Base-by-base conservation (phyloP, 2,329 filamentous ascomycete species). In the Davidsoniella neocaledoniae region DNA sequence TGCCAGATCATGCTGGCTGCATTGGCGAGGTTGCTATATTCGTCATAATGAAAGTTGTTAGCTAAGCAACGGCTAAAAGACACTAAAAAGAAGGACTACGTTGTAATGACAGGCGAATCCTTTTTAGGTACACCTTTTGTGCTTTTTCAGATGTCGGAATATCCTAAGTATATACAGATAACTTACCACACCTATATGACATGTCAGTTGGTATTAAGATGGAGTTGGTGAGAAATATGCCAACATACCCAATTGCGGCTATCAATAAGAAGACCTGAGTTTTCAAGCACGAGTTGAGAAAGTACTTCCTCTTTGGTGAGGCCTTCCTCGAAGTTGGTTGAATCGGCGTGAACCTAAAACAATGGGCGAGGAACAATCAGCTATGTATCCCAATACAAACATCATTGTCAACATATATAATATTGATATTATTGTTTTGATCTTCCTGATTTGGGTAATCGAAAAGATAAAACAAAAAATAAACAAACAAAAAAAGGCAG, bases 1-100 rank as follows among this genome's bases (percentile, higher is more conserved):
- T 91, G 82, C 81, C 83, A 90, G 55, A 90, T 69, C 25, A 90
- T 71, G 3, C 83, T 79, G 6, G 85, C 78, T 3, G 79, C 67
- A 61, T 90, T 91, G 56, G 84, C 71, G 44, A 87, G 73, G 63
- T 91, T 90, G 64, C 82, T 86, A 12, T 12, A 33, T 33, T 33
- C 12, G 12, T 33, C 29, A 33, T 33, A 33, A 33, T 3, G 8
- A 33, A 56, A 21, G 4, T 37, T 23, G 33, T 46, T 21, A 39
- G 33, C 33, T 19, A 21, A 37, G 39, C n/a, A 25, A 16, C 12
- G 12, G 12, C 29, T 33, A 33, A 10, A 33, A 12, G 8, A 33
- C 29, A n/a, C 29, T 33, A 33, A 33, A 33, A 9, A 33, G 21
- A 23, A 23, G 21, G 21, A 12, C 29, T 33, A 33, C 12, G 29